phyloP scores from a whole-genome alignment of 2,329 filamentous ascomycete species.

The Aspergillus novofumigatus region DNA sequence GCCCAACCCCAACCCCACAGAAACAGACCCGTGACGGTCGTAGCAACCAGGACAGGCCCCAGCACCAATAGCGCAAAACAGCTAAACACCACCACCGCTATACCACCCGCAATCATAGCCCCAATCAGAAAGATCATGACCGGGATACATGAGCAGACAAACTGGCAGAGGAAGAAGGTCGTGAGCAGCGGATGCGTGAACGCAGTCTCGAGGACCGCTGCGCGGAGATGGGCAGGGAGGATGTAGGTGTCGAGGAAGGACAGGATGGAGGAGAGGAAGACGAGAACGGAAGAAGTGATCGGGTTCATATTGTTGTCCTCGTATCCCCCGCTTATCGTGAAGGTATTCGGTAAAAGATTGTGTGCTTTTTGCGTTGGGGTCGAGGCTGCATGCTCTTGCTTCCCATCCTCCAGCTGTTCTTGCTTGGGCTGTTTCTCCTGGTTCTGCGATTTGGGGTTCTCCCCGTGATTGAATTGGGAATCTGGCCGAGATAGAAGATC shows the following conservation, averaged over 20 bases:
- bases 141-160: conserved; percentile 63
- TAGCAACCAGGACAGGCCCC: conserved; percentile 64
- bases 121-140: conserved; percentile 63
- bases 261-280: conserved; percentile 1
- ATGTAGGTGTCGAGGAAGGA: conserved; percentile 23
- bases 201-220: conserved; percentile 54
- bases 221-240: conserved; percentile 59
- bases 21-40: conserved; percentile 58
- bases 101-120: conserved; percentile 59
- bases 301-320: neutral
- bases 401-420: neutral
- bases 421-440: neutral
- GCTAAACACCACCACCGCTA: conserved; percentile 54
- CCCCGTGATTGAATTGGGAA: neutral
- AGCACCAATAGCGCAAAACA: conserved; percentile 62
- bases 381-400: neutral
- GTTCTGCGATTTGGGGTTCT: neutral
- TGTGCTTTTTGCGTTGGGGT: neutral
- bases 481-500: neutral
- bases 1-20: conserved; percentile 65
- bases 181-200: conserved; percentile 66
- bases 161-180: conserved; percentile 63
- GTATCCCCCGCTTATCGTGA: neutral
- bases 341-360: neutral
- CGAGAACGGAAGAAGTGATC: conserved; percentile 6